Conservation (phyloP, 768 basidiomycete species). For the Jaapia argillacea region DNA sequence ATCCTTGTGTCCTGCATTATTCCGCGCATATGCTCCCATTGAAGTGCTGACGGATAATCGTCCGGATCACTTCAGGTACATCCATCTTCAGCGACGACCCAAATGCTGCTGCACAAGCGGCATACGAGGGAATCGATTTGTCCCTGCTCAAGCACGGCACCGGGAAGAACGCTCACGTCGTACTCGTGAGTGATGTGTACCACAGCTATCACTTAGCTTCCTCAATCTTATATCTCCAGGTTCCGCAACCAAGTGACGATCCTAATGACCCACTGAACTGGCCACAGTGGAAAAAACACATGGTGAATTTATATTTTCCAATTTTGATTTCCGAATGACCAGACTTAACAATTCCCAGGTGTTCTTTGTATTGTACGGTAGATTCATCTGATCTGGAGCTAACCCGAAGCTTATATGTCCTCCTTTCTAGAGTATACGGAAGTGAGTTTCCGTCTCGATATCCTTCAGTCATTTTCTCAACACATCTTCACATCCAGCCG, state of each 20-base stretch:
- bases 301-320: constrained; percentile 2
- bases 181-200: constrained; percentile 9
- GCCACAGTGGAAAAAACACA: constrained; percentile 11
- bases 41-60: no score
- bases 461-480: background rate
- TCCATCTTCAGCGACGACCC: constrained; percentile 10
- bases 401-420: background rate
- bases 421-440: constrained; percentile 2
- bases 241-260: constrained; percentile 16
- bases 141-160: constrained; percentile 11
- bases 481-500: constrained; percentile 5
- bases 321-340: background rate
- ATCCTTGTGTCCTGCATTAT: background rate
- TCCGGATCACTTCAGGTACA: constrained; percentile 4
- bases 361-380: background rate
- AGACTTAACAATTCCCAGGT: background rate
- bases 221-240: background rate
- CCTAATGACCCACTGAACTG: constrained; percentile 18
- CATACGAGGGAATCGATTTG: constrained; percentile 7
- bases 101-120: constrained; percentile 7
- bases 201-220: no score
- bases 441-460: constrained; percentile 3
- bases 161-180: constrained; percentile 11
- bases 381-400: background rate
- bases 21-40: background rate